Conservation (phyloP, 331 rosid genomes). For the Pyracantha coccinea region DNA sequence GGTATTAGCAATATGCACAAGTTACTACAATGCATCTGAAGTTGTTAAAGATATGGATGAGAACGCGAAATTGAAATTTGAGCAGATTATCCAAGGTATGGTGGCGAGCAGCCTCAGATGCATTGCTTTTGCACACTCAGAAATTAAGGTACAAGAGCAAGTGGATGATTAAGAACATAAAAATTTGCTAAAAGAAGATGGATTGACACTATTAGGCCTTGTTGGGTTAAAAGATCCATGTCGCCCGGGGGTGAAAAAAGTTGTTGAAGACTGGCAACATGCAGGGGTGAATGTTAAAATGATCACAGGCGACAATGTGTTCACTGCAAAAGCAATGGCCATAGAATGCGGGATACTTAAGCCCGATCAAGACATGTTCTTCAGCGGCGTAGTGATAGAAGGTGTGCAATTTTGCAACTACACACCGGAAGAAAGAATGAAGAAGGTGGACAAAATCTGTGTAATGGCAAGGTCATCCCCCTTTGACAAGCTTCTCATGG, state of each 20-base stretch:
- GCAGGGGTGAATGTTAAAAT: too few relatives aligned
- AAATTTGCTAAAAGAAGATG: background rate
- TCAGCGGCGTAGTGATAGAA: too few relatives aligned
- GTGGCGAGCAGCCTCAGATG: conserved; percentile 22
- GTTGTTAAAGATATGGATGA: conserved; percentile 7
- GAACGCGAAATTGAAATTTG: background rate
- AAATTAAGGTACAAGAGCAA: background rate
- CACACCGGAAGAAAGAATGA: background rate
- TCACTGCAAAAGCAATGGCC: too few relatives aligned
- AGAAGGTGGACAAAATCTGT: too few relatives aligned
- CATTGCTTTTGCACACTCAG: conserved; percentile 25
- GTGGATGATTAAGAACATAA: background rate
- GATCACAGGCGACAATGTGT: too few relatives aligned
- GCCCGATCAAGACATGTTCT: too few relatives aligned
- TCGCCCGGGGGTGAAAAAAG: too few relatives aligned
- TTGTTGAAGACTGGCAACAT: too few relatives aligned
- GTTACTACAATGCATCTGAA: conserved; percentile 28
- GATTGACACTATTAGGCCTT: background rate
- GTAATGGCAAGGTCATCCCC: conserved; percentile 17
- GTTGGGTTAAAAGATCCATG: too few relatives aligned
- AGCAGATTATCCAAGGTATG: conserved; percentile 25
- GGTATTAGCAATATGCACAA: conserved; percentile 29
- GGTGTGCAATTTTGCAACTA: background rate
- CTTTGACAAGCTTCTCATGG: conserved; percentile 1
- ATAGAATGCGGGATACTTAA: too few relatives aligned